Evolutionary conservation across 768 basidiomycete genomes (phyloP), one percentile per base, ranked within the genome.

Genomic region (Boletus fagicola): DNA sequence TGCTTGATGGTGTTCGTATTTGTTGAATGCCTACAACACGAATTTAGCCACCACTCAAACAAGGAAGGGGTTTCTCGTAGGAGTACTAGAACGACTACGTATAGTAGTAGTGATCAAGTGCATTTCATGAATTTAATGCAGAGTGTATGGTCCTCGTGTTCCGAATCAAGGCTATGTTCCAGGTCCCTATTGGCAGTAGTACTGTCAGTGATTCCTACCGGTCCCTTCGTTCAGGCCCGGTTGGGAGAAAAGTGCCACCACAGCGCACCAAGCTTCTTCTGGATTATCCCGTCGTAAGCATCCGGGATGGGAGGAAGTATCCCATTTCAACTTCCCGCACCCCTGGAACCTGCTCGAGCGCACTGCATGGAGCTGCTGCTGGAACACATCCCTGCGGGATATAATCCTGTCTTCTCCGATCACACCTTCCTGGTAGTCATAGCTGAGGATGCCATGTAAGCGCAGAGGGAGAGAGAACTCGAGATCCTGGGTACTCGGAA

Each of bases 251-350:
- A 65, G 61, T 4, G 8, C 31, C 7, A 45, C 33, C 10, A 65
- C 56, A 31, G 40, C 61, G 0, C 44, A 1, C 65, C 65, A 65
- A 49, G 65, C 65, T n/a, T n/a, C 33, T 0, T 50, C 39, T 36
- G 22, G 4, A 18, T 26, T 13, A 10, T 38, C 49, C 11, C 0
- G 11, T 63, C n/a, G n/a, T n/a, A n/a, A n/a, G n/a, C n/a, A n/a
- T n/a, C n/a, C n/a, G n/a, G n/a, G n/a, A n/a, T n/a, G 53, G 6
- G 10, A 16, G 6, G 65, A 50, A 35, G 54, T 0, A 4, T 4
- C 0, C 65, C 65, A 64, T 2, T 0, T 11, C 12, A 48, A 4
- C 3, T 0, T n/a, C 20, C 6, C 10, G 18, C 13, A 4, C 1
- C 36, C 35, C 12, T n/a, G n/a, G 38, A 30, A 10, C 2, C 8